Evolutionary conservation across 371 early-diverging fungal species (phyloP).

Genomic region (Mortierella sp.): DNA sequence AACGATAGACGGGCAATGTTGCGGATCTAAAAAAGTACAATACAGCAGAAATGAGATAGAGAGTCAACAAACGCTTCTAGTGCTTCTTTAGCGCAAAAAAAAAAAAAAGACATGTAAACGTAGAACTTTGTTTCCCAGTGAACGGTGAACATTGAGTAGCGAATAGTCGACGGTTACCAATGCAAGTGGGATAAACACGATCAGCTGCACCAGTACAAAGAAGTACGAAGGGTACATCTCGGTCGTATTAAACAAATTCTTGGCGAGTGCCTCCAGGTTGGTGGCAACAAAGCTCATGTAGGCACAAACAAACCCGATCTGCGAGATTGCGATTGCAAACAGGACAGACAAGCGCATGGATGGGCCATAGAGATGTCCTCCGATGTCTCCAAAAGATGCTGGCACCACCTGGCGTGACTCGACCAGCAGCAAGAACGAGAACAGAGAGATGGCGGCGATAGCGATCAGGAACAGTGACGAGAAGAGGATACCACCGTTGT

Average conservation of each 20-base stretch:
- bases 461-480: conserved; percentile 64
- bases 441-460: conserved; percentile 68
- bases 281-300: conserved; percentile 91
- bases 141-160: too few species aligned
- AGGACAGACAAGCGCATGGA: conserved; percentile 79
- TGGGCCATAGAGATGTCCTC: conserved; percentile 79
- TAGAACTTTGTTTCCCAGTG: too few species aligned
- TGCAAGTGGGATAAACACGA: conserved; percentile 83
- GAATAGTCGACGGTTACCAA: too few species aligned
- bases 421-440: conserved; percentile 71
- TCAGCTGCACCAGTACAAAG: conserved; percentile 77
- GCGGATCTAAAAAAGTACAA: conserved; percentile 61
- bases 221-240: conserved; percentile 60
- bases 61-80: neutral
- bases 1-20: conserved; percentile 83
- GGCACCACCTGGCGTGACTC: conserved; percentile 69
- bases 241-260: conserved; percentile 71
- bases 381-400: conserved; percentile 78
- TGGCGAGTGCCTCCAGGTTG: conserved; percentile 77
- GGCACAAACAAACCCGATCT: conserved; percentile 89
- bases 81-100: too few species aligned
- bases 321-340: conserved; percentile 83
- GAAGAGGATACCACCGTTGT: conserved; percentile 76
- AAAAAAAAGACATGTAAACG: too few species aligned
- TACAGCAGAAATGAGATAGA: neutral